Base-by-base conservation (phyloP, 1,284 basidiomycete genomes). In the Ustilago curta region DNA sequence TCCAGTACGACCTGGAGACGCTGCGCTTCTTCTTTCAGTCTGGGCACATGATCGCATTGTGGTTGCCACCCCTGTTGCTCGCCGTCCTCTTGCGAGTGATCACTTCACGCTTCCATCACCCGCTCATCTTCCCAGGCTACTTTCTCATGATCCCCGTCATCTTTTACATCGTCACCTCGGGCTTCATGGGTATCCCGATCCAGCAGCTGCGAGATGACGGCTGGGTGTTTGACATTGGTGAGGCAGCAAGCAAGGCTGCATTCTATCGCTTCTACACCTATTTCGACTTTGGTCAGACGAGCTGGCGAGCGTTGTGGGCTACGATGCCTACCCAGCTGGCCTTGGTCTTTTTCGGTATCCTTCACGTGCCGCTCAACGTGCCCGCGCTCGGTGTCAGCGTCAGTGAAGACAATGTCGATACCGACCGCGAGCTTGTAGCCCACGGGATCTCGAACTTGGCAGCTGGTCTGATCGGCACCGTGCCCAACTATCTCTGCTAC, bases 331-430 rank as follows among this genome's bases (percentile, higher is more conserved):
- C 85, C 2, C 86, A 87, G 69, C 70, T 87, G n/a, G 86, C 86
- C 0, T 80, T 87, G 49, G 85, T 95, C 42, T 95, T 95, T 84
- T 95, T 96, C 86, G 94, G 97, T 71, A 91, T 98, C 56, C 86
- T 99, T 12, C 96, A 98, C 83, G 95, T 97, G 11, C 84, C 84
- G 12, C 80, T 85, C 49, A 85, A 85, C 49, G 86, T 97, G 2
- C 96, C 96, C 3, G 94, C 95, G 7, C 87, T 99, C 11, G 91
- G 94, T 89, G 93, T 99, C n/a, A 95, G 93, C 9, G 87, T 99
- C 40, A 89, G 92, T 76, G 91, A 93, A 82, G 95, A 90, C 84
- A 89, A 98, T 59, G 91, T 97, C 62, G 91, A 97, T 78, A 95
- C 95, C 2, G 92, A 99, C 83, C 91, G 91, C 65, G 96, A 99